Evolutionary conservation across 495 filamentous ascomycete species (phyloP).

Genomic region (Talaromyces borbonicus): DNA sequence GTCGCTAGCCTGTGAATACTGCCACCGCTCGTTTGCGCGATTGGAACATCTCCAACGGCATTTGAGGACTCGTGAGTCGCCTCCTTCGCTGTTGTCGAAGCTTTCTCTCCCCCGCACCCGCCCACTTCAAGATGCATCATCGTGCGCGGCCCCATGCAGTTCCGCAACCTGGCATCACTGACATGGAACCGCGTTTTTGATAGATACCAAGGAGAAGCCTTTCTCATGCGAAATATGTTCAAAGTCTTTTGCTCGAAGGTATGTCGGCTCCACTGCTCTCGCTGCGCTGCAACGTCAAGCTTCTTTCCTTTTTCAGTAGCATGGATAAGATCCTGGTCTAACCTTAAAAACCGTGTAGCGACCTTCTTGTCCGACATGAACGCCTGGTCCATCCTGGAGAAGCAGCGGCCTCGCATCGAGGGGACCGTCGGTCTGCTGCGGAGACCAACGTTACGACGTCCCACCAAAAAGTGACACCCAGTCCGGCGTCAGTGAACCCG

Average conservation of each 20-base stretch:
- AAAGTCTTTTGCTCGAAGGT: slow-evolving; percentile 43
- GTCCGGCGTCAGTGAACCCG: slow-evolving; percentile 27
- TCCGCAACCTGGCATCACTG: no score
- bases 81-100: no score
- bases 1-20: slow-evolving; percentile 40
- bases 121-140: no score
- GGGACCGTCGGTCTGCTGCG: slow-evolving; percentile 30
- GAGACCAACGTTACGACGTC: slow-evolving; percentile 9
- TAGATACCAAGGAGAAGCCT: slow-evolving; percentile 47
- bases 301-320: background rate
- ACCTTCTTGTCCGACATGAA: slow-evolving; percentile 63
- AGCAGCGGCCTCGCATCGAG: slow-evolving; percentile 30
- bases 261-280: slow-evolving; percentile 7
- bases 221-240: slow-evolving; percentile 44
- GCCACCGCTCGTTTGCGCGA: slow-evolving; percentile 40
- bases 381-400: slow-evolving; percentile 63
- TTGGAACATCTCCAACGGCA: slow-evolving; percentile 45
- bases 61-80: slow-evolving; percentile 47
- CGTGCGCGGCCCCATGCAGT: no score
- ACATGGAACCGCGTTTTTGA: slow-evolving; percentile 19
- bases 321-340: no score
- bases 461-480: slow-evolving; percentile 24
- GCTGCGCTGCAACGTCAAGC: background rate
- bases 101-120: slow-evolving; percentile 8
- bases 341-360: slow-evolving; percentile 44